phyloP scores from a whole-genome alignment of 208 protist genomes.

The Wallacemonas sp. region DNA sequence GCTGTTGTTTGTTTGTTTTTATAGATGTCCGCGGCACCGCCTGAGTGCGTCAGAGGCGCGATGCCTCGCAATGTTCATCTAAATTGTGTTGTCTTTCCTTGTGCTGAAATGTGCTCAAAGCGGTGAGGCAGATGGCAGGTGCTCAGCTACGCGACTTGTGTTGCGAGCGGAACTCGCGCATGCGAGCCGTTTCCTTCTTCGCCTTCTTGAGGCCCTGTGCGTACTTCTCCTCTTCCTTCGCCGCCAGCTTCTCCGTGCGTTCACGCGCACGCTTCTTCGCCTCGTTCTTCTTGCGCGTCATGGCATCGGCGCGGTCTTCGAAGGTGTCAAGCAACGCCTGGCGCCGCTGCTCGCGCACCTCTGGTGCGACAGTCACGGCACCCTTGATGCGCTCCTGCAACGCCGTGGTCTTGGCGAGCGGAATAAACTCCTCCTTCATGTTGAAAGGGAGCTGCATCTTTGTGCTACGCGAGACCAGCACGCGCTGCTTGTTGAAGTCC shows the following conservation, averaged over 20 bases:
- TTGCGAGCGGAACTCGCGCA: constrained; percentile 86
- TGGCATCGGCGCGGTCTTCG: constrained; percentile 64
- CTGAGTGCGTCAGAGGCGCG: too few species aligned
- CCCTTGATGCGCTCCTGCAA: constrained; percentile 75
- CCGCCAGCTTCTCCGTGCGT: constrained; percentile 44
- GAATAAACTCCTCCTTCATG: constrained; percentile 92
- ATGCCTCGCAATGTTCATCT: constrained; percentile 8
- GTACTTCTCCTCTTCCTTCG: constrained; percentile 79
- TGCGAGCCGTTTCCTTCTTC: constrained; percentile 92
- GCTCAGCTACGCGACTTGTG: constrained; percentile 76
- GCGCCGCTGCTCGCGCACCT: constrained; percentile 82
- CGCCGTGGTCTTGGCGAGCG: constrained; percentile 48
- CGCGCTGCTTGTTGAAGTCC: constrained; percentile 27
- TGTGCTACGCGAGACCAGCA: constrained; percentile 84
- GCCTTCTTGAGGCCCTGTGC: constrained; percentile 82
- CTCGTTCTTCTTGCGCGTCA: constrained; percentile 72
- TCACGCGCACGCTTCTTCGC: constrained; percentile 75
- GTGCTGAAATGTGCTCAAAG: background rate
- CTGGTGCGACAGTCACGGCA: constrained; percentile 70
- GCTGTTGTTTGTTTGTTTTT: constrained; percentile 12
- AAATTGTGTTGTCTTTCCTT: constrained; percentile 1
- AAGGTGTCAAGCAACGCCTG: constrained; percentile 79
- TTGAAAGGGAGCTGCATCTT: constrained; percentile 83
- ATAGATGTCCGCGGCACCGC: too few species aligned
- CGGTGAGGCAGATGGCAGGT: too few species aligned